Percentiles rank a stretch among this genome's conserved stretches.
Conservation (phyloP, 2,329 filamentous ascomycete species). For the Alternaria panax region DNA sequence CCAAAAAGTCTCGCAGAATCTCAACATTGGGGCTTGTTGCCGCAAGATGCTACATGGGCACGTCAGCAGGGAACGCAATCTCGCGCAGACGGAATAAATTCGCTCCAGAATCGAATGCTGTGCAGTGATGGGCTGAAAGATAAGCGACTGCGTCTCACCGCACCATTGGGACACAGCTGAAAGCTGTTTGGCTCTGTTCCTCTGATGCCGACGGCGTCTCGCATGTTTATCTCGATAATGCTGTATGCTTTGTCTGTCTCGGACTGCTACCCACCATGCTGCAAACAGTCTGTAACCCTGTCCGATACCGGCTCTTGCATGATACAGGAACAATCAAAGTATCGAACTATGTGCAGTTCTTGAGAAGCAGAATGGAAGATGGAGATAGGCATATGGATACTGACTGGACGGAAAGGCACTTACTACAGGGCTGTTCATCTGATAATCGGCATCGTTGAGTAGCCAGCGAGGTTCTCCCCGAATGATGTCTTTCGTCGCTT, state of each 20-base stretch:
- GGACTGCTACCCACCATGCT: slow-evolving; percentile 22
- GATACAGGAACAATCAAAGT: slow-evolving; percentile 19
- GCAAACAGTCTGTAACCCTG: slow-evolving; percentile 19
- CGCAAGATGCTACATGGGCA: slow-evolving; percentile 60
- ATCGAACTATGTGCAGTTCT: slow-evolving; percentile 12
- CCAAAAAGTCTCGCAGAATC: slow-evolving; percentile 64
- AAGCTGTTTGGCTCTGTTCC: slow-evolving; percentile 32
- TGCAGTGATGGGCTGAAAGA: slow-evolving; percentile 32
- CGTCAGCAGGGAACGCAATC: slow-evolving; percentile 43
- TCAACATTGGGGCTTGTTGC: slow-evolving; percentile 63
- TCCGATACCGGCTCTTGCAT: slow-evolving; percentile 38
- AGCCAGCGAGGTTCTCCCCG: slow-evolving; percentile 71
- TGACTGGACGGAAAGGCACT: slow-evolving; percentile 42
- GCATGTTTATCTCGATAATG: slow-evolving; percentile 41
- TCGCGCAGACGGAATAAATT: slow-evolving; percentile 34
- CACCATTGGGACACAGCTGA: slow-evolving; percentile 26
- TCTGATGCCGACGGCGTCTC: slow-evolving; percentile 37
- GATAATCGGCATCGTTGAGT: slow-evolving; percentile 79
- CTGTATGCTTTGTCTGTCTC: slow-evolving; percentile 30
- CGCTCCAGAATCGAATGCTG: slow-evolving; percentile 31
- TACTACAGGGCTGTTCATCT: slow-evolving; percentile 73
- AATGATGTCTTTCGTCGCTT: slow-evolving; percentile 71
- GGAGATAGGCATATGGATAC: slow-evolving; percentile 33
- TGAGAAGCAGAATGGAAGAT: slow-evolving; percentile 23
- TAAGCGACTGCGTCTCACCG: slow-evolving; percentile 39